Percentiles rank a stretch among this genome's conserved stretches.
Evolutionary conservation across 345 rosid species (phyloP).

Genomic region (Erysimum cheiranthoides): DNA sequence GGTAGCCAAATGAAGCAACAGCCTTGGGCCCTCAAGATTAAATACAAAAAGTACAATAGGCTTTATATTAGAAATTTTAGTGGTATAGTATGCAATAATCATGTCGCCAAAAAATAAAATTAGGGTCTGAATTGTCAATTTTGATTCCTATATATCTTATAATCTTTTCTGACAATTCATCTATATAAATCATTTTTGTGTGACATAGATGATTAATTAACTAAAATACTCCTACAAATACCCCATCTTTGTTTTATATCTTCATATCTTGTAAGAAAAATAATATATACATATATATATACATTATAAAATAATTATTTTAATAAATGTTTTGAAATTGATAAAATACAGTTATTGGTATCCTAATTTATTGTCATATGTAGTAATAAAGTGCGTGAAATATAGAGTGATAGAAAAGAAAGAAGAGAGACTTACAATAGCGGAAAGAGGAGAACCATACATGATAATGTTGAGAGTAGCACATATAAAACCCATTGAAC

Average conservation of each 20-base stretch:
- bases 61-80: neutral
- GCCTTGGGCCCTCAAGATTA: neutral
- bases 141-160: neutral
- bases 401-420: slow-evolving; percentile 1
- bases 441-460: slow-evolving; percentile 88
- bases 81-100: neutral
- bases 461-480: slow-evolving; percentile 69
- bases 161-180: neutral
- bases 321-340: neutral
- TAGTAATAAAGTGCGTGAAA: neutral
- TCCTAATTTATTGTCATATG: neutral
- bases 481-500: slow-evolving; percentile 63
- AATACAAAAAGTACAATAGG: neutral
- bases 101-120: neutral
- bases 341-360: neutral
- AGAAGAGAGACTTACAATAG: slow-evolving; percentile 55
- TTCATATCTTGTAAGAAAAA: too few relatives aligned
- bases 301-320: too few relatives aligned
- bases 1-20: neutral
- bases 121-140: too few relatives aligned
- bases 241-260: neutral
- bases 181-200: neutral
- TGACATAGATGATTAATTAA: neutral
- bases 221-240: neutral
- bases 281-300: too few relatives aligned